A percentile compares a stretch with the other conserved stretches of the same genome.
These are phyloP conservation scores for Penicillium goetzii DNA, from an alignment of 495 filamentous ascomycete species.

Conservation along the genomic window DNA sequence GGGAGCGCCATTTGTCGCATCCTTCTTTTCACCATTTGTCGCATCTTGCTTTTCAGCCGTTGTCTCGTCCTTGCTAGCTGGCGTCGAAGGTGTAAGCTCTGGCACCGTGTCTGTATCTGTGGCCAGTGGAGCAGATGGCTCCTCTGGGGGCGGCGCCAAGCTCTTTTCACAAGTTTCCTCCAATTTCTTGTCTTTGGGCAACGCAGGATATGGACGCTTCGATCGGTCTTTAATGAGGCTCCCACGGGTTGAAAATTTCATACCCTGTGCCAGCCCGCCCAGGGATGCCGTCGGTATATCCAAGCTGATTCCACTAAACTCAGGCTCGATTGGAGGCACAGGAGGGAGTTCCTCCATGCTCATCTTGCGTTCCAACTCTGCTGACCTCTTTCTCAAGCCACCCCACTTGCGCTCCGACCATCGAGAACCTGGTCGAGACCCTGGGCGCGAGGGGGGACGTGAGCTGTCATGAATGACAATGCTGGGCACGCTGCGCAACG, in stretches of 20 bases:
- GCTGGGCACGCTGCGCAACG: slow-evolving; percentile 47
- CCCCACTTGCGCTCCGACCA: slow-evolving; percentile 54
- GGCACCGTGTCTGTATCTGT: slow-evolving; percentile 8
- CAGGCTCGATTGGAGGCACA: slow-evolving; percentile 40
- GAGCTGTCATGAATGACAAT: slow-evolving; percentile 46
- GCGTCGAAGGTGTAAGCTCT: slow-evolving; percentile 9
- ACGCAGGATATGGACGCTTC: slow-evolving; percentile 28
- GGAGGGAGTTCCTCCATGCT: slow-evolving; percentile 38
- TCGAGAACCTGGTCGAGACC: slow-evolving; percentile 41
- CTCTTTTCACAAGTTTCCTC: slow-evolving; percentile 12
- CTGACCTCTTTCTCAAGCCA: slow-evolving; percentile 42
- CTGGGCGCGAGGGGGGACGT: slow-evolving; percentile 44
- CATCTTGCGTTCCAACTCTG: slow-evolving; percentile 40
- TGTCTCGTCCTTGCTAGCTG: neutral
- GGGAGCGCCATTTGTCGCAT: slow-evolving; percentile 29
- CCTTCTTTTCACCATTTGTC: slow-evolving; percentile 16
- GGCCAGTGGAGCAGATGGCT: slow-evolving; percentile 11
- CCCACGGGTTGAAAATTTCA: slow-evolving; percentile 63
- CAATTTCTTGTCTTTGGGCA: slow-evolving; percentile 23
- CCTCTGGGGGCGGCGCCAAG: slow-evolving; percentile 4
- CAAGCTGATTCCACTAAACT: slow-evolving; percentile 58
- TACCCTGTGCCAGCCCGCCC: slow-evolving; percentile 54
- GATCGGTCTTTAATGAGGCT: slow-evolving; percentile 44
- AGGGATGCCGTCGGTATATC: slow-evolving; percentile 59
- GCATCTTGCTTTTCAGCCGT: neutral